Evolutionary conservation across 176 grass and related monocot species (phyloP).

Genomic region (Carex kokanica): DNA sequence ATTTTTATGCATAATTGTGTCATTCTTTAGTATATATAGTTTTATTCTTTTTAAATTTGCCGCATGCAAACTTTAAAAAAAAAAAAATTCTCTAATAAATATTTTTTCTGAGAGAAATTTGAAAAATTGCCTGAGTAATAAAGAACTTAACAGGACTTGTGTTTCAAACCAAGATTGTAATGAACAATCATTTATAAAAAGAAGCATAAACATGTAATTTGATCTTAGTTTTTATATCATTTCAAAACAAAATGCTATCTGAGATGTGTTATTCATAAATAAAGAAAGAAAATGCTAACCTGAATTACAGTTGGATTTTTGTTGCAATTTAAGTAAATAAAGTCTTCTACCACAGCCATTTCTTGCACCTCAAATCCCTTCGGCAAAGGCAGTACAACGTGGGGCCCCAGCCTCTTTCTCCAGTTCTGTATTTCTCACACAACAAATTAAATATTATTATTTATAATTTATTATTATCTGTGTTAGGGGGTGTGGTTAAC

Average conservation of each 20-base stretch:
- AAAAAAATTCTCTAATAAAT: no score
- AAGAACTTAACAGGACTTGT: background rate
- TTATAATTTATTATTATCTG: background rate
- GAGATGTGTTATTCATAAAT: background rate
- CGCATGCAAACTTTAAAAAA: no score
- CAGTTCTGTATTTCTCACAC: slow-evolving; percentile 58
- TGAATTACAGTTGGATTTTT: slow-evolving; percentile 66
- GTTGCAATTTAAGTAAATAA: slow-evolving; percentile 88
- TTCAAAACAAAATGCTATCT: background rate
- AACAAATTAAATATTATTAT: background rate
- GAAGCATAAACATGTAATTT: background rate
- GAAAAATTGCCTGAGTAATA: background rate
- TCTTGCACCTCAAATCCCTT: slow-evolving; percentile 50
- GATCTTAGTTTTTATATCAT: background rate
- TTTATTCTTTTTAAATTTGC: no score
- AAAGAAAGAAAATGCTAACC: slow-evolving; percentile 33
- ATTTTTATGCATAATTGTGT: no score
- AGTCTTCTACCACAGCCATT: slow-evolving; percentile 91
- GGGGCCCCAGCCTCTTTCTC: slow-evolving; percentile 54
- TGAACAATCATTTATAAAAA: background rate
- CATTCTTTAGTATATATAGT: no score
- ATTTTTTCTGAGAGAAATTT: no score
- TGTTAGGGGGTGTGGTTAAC: background rate
- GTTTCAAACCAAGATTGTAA: background rate
- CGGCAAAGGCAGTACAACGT: slow-evolving; percentile 39